Percentiles rank a stretch among this genome's conserved stretches.
Conservation (phyloP, 805 yeast genomes). For the Candida insectalens region DNA sequence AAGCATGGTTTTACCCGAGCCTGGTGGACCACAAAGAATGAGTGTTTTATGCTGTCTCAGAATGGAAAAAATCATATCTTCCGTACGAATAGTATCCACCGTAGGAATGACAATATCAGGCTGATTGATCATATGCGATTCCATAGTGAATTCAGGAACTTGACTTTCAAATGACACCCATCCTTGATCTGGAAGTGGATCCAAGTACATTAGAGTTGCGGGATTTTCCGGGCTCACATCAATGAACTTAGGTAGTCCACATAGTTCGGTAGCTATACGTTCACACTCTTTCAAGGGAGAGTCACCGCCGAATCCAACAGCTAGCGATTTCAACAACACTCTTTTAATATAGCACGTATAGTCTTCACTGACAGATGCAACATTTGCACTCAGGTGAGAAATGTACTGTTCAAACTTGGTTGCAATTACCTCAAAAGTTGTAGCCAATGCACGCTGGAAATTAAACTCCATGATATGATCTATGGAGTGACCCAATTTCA, state of each 20-base stretch:
- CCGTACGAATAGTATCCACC: slow-evolving; percentile 63
- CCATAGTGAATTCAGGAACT: slow-evolving; percentile 37
- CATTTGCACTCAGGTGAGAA: slow-evolving; percentile 11
- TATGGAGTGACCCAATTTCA: slow-evolving; percentile 18
- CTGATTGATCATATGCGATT: slow-evolving; percentile 46
- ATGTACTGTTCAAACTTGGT: slow-evolving; percentile 25
- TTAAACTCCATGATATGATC: slow-evolving; percentile 46
- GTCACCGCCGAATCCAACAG: slow-evolving; percentile 52
- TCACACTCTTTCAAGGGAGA: slow-evolving; percentile 28
- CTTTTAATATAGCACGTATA: slow-evolving; percentile 23
- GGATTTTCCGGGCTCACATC: too few species aligned
- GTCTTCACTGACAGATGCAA: slow-evolving; percentile 19
- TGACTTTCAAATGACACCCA: slow-evolving; percentile 33
- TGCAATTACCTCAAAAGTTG: slow-evolving; percentile 31
- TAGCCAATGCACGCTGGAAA: slow-evolving; percentile 25
- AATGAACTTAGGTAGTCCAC: slow-evolving; percentile 13
- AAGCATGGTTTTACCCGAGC: slow-evolving; percentile 95
- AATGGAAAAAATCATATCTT: slow-evolving; percentile 45
- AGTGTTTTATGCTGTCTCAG: slow-evolving; percentile 49
- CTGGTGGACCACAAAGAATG: slow-evolving; percentile 91
- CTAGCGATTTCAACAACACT: too few species aligned
- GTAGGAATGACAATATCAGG: slow-evolving; percentile 73
- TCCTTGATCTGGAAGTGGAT: slow-evolving; percentile 34
- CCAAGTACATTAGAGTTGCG: slow-evolving; percentile 32
- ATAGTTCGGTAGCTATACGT: slow-evolving; percentile 24